phyloP scores from a whole-genome alignment of 768 basidiomycete genomes.

The Collybiopsis luxurians region DNA sequence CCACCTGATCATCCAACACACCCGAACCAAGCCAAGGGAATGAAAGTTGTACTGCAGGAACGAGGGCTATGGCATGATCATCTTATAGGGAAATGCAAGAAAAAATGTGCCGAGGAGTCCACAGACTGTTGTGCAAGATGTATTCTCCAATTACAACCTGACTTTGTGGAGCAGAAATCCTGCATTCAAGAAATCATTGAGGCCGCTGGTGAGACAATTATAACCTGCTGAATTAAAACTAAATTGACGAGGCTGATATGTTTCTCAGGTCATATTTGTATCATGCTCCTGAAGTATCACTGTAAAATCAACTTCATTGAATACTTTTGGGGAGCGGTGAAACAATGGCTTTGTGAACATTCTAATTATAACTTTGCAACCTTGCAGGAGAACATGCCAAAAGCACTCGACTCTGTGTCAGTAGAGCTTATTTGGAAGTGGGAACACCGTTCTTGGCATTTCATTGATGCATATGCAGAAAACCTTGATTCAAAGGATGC shows the following conservation, averaged over 20 bases:
- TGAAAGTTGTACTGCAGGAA: slow-evolving; percentile 23
- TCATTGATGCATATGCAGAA: slow-evolving; percentile 29
- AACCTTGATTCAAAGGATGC: slow-evolving; percentile 25
- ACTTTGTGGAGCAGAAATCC: slow-evolving; percentile 22
- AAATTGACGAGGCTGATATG: too few relatives aligned
- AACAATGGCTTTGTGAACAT: slow-evolving; percentile 20
- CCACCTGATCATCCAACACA: too few relatives aligned
- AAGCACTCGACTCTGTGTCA: slow-evolving; percentile 17
- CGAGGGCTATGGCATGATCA: slow-evolving; percentile 13
- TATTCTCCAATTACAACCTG: slow-evolving; percentile 22
- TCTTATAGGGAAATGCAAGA: slow-evolving; percentile 12
- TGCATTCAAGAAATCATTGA: slow-evolving; percentile 23
- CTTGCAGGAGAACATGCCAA: slow-evolving; percentile 21
- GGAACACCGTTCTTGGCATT: slow-evolving; percentile 29
- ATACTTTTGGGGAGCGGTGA: slow-evolving; percentile 23
- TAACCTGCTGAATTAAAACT: too few relatives aligned
- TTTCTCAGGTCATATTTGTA: slow-evolving; percentile 27
- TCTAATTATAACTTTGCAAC: slow-evolving; percentile 23
- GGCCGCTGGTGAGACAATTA: not conserved
- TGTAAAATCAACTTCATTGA: not conserved
- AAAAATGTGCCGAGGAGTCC: not conserved
- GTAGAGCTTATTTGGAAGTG: slow-evolving; percentile 27
- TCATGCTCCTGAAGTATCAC: slow-evolving; percentile 23
- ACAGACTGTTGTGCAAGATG: slow-evolving; percentile 22
- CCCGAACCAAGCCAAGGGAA: slow-evolving; percentile 37